phyloP scores from a whole-genome alignment of 805 yeast genomes.

The Candida ponderosae region DNA sequence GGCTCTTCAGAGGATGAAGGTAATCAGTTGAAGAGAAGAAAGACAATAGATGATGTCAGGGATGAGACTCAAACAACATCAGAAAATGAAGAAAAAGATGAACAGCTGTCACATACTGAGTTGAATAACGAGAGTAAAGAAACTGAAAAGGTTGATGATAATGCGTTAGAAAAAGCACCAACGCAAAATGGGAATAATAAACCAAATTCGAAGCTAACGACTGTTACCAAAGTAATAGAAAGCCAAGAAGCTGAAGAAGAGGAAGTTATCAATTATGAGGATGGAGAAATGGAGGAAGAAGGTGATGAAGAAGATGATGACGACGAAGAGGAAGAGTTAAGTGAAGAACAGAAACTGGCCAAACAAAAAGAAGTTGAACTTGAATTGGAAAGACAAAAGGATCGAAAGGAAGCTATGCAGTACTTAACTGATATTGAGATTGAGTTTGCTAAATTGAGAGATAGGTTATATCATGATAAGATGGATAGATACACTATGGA shows the following conservation, averaged over 20 bases:
- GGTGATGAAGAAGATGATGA: constrained; percentile 15
- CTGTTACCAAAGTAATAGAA: neutral
- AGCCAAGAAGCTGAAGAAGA: constrained; percentile 1
- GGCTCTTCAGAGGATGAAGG: constrained; percentile 6
- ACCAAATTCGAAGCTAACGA: constrained; percentile 1
- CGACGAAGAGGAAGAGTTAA: constrained; percentile 16
- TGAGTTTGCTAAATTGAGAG: constrained; percentile 81
- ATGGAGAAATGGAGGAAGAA: constrained; percentile 12
- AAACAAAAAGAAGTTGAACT: constrained; percentile 14
- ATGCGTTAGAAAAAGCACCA: constrained; percentile 15
- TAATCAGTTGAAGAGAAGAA: constrained; percentile 12
- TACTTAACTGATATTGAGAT: constrained; percentile 75
- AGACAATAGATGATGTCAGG: constrained; percentile 12
- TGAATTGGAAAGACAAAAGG: constrained; percentile 26
- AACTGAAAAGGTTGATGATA: constrained; percentile 3
- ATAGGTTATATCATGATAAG: constrained; percentile 78
- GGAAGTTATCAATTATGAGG: constrained; percentile 7
- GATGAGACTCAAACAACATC: constrained; percentile 17
- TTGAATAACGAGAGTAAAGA: constrained; percentile 5
- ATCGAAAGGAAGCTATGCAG: constrained; percentile 56
- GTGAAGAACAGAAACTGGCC: constrained; percentile 14
- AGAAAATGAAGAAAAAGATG: constrained; percentile 11
- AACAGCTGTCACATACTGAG: constrained; percentile 10
- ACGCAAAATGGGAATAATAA: constrained; percentile 2
- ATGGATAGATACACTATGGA: constrained; percentile 72